Base-by-base conservation (phyloP, 2,329 filamentous ascomycete genomes). In the Magnaporthiopsis poae region DNA sequence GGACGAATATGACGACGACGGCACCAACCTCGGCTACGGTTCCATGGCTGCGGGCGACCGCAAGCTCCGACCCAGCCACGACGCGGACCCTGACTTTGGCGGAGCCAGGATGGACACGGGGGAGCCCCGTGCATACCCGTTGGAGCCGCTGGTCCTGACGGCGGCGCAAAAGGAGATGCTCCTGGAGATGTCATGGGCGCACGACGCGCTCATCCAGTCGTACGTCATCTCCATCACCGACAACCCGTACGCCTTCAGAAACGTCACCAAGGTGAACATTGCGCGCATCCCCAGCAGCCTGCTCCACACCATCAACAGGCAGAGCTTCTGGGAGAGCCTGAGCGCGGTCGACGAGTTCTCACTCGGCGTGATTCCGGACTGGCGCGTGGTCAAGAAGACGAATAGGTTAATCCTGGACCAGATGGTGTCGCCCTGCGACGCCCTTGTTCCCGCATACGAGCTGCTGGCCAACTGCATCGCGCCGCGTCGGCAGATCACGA, bases 181-280 rank as follows among this genome's bases (percentile, higher is more conserved):
- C 1, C 76, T 88, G 56, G 88, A 90, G 73, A 84, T 86, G 3
- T 84, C 87, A 65, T 90, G 88, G 86, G 87, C 87, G 8, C 87
- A 90, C 69, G 80, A 84, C 65, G 88, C 87, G 25, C 88, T 90
- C 72, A 79, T 90, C 62, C 84, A 87, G 63, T 88, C 88, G 0
- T 90, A 88, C 70, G 82, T 87, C 69, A 82, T 90, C 63, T 83
- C 86, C 1, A 75, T 90, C 61, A 83, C 87, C 31, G 86, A 90
- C 71, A 88, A 88, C 68, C 77, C 78, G 5, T 69, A 72, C 5
- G 81, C 78, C 1, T 89, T 90, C 69, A 68, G 72, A 9, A 75
- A 79, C 7, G 79, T 91, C 61, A 83, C 82, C 29, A 85, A 81
- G 7, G 73, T 91, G 60, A 88, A 83, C 46, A 81, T 91, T 64